phyloP scores from a whole-genome alignment of 139 green algal genomes.

The Chlamydomonas eustigma region DNA sequence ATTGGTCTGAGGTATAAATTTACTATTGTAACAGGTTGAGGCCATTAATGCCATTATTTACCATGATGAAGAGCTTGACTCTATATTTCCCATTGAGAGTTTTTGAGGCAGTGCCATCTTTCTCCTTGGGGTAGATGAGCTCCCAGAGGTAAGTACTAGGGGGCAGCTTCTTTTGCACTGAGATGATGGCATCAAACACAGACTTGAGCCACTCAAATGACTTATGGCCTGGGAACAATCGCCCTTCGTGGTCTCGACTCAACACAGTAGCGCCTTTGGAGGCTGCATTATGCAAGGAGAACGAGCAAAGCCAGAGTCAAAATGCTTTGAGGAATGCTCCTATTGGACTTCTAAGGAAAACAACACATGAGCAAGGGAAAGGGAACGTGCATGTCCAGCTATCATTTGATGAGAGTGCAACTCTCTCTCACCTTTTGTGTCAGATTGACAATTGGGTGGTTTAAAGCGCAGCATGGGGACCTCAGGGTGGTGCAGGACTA shows the following conservation, averaged over 20 bases:
- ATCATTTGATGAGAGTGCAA: too few relatives aligned
- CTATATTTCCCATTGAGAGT: conserved; percentile 52
- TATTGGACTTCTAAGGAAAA: too few relatives aligned
- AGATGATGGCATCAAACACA: conserved; percentile 43
- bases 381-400: too few relatives aligned
- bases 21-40: too few relatives aligned
- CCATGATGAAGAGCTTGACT: conserved; percentile 64
- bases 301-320: too few relatives aligned
- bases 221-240: conserved; percentile 50
- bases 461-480: conserved; percentile 43
- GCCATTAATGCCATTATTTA: too few relatives aligned
- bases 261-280: conserved; percentile 3
- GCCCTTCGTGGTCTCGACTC: conserved; percentile 36
- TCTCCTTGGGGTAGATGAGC: conserved; percentile 67
- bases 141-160: conserved; percentile 64
- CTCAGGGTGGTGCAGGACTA: conserved; percentile 44
- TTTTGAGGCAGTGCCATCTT: conserved; percentile 40
- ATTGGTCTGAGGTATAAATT: too few relatives aligned
- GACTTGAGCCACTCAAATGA: conserved; percentile 61
- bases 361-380: too few relatives aligned
- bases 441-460: too few relatives aligned
- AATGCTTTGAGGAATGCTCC: too few relatives aligned
- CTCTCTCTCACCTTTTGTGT: too few relatives aligned
- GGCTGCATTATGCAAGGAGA: too few relatives aligned
- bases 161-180: conserved; percentile 15